phyloP scores from a whole-genome alignment of 805 yeast species.

The Yarrowia hollandica region DNA sequence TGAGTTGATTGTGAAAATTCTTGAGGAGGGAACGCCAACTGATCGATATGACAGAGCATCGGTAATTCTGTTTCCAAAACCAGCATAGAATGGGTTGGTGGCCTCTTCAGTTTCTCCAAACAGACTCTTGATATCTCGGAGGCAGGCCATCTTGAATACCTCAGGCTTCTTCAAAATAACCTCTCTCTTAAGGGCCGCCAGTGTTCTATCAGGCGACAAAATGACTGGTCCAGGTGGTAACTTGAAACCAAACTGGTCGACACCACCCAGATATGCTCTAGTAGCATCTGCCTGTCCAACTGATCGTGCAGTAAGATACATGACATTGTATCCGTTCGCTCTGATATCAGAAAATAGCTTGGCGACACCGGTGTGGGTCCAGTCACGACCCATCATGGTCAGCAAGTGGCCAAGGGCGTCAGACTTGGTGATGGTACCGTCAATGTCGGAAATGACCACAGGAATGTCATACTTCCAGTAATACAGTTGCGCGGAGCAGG shows the following conservation, averaged over 20 bases:
- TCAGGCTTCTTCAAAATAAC: constrained; percentile 94
- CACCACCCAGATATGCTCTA: constrained; percentile 73
- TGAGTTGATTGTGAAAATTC: constrained; percentile 93
- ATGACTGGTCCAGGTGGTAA: constrained; percentile 93
- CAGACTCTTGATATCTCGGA: constrained; percentile 76
- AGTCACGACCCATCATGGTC: constrained; percentile 90
- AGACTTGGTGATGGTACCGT: constrained; percentile 96
- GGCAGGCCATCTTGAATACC: constrained; percentile 97
- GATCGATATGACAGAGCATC: constrained; percentile 94
- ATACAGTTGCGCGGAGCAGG: constrained; percentile 68
- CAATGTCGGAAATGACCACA: constrained; percentile 94
- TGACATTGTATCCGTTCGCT: constrained; percentile 85
- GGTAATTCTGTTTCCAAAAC: constrained; percentile 94
- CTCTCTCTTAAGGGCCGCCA: constrained; percentile 91
- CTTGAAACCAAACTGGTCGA: constrained; percentile 70
- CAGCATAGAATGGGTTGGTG: constrained; percentile 80
- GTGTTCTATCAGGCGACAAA: constrained; percentile 91
- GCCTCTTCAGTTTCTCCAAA: constrained; percentile 40
- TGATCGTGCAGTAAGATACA: constrained; percentile 91
- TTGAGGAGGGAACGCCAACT: constrained; percentile 89
- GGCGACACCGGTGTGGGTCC: constrained; percentile 98
- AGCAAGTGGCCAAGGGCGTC: constrained; percentile 96
- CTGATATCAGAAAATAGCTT: constrained; percentile 83
- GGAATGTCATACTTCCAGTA: constrained; percentile 85
- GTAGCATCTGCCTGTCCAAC: constrained; percentile 96